Conservation (phyloP, 2,329 filamentous ascomycete genomes). For the Hypoxylon sp. region DNA sequence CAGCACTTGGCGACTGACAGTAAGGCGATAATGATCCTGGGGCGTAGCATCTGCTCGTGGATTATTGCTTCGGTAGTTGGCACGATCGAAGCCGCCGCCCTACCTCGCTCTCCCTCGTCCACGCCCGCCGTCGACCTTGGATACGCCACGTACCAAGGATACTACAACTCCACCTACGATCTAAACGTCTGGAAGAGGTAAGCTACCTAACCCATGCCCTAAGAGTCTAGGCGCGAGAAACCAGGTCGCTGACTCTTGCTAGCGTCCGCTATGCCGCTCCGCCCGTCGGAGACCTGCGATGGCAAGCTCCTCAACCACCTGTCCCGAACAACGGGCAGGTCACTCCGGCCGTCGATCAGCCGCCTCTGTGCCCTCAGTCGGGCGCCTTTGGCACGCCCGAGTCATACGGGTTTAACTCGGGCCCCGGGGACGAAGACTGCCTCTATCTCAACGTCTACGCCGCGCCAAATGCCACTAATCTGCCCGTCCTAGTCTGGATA, state of each 20-base stretch:
- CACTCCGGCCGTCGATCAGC: slow-evolving; percentile 39
- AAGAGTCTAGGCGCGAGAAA: background rate
- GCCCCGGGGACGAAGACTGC: slow-evolving; percentile 39
- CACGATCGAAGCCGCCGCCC: background rate
- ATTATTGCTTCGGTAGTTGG: slow-evolving; percentile 11
- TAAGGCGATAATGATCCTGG: slow-evolving; percentile 27
- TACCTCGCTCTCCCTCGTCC: background rate
- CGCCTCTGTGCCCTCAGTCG: slow-evolving; percentile 42
- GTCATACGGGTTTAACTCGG: slow-evolving; percentile 42
- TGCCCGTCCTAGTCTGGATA: slow-evolving; percentile 52
- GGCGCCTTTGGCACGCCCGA: slow-evolving; percentile 41
- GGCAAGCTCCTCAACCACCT: slow-evolving; percentile 41
- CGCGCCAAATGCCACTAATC: slow-evolving; percentile 44
- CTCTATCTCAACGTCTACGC: slow-evolving; percentile 47
- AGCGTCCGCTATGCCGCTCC: slow-evolving; percentile 44
- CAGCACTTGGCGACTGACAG: slow-evolving; percentile 8
- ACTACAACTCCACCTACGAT: slow-evolving; percentile 38
- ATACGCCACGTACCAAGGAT: slow-evolving; percentile 41
- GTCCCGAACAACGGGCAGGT: slow-evolving; percentile 23
- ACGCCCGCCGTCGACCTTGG: slow-evolving; percentile 36
- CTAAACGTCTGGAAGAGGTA: slow-evolving; percentile 42
- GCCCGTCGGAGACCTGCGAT: slow-evolving; percentile 39
- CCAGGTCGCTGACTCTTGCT: background rate
- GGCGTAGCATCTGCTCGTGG: slow-evolving; percentile 19
- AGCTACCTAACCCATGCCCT: background rate